Evolutionary conservation across 2,329 filamentous ascomycete genomes (phyloP).

Genomic region (Cucurbitaria berberidis): DNA sequence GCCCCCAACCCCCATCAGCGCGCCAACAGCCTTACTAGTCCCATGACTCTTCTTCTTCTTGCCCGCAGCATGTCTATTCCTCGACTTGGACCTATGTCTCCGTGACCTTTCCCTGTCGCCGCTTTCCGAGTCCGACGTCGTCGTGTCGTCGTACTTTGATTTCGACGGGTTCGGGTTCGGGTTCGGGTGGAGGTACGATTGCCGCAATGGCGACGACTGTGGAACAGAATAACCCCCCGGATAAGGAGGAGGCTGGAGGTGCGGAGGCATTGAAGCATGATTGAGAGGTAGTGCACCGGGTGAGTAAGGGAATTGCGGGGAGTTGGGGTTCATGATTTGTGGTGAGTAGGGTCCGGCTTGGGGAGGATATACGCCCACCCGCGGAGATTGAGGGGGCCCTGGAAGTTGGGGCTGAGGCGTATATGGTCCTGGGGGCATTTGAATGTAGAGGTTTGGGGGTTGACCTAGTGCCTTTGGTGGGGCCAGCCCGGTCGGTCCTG

Average conservation of each 20-base stretch:
- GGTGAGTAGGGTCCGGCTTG: slow-evolving; percentile 8
- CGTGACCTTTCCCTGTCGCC: slow-evolving; percentile 16
- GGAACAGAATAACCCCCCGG: neutral
- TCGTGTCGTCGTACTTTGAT: slow-evolving; percentile 21
- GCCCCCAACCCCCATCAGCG: slow-evolving; percentile 46
- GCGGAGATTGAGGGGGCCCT: slow-evolving; percentile 9
- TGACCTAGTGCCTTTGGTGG: slow-evolving; percentile 15
- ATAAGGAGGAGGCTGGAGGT: neutral
- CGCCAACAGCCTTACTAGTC: slow-evolving; percentile 39
- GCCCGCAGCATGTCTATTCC: slow-evolving; percentile 10
- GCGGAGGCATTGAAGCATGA: slow-evolving; percentile 11
- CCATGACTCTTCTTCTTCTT: slow-evolving; percentile 30
- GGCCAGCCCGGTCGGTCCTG: slow-evolving; percentile 21
- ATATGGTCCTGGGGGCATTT: slow-evolving; percentile 10
- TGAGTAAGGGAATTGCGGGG: slow-evolving; percentile 11
- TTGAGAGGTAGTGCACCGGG: slow-evolving; percentile 1
- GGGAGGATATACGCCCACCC: slow-evolving; percentile 12
- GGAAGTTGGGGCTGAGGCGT: slow-evolving; percentile 7
- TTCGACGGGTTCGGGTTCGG: neutral
- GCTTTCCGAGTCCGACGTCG: slow-evolving; percentile 35
- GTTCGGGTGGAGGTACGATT: slow-evolving; percentile 10
- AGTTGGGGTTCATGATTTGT: slow-evolving; percentile 3
- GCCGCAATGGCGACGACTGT: slow-evolving; percentile 29
- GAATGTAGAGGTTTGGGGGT: slow-evolving; percentile 21
- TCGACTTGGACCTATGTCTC: slow-evolving; percentile 21